Evolutionary conservation across 2,329 filamentous ascomycete genomes (phyloP), one percentile per base, ranked within the genome.

Genomic region (Alternaria sp.): DNA sequence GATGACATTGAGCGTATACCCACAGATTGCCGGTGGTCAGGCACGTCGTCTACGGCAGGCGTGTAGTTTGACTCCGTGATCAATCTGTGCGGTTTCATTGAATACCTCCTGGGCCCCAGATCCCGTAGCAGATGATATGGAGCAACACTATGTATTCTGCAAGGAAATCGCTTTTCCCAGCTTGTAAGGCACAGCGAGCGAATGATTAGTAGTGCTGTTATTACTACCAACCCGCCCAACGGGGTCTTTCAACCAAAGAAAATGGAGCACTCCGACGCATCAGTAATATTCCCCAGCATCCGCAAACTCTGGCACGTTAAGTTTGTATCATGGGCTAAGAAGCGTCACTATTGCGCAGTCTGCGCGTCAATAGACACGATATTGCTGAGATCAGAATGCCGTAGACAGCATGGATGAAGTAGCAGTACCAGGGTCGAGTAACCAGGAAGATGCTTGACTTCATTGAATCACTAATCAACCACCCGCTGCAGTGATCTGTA

Each of bases 11-110:
- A n/a, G 15, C 32, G 32, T 3, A 17, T 17, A 10, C 8, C 32
- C 32, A 10, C 4, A 40, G 15, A n/a, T 5, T 3, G 15, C 5
- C 32, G 8, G 0, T 15, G 3, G 0, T 6, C 32, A n/a, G 8
- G 4, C 9, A 11, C 8, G 0, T 11, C 9, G 36, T 11, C 17
- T 17, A 17, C 5, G 1, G 0, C 36, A 40, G 36, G 5, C n/a
- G 1, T 40, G 36, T 40, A 11, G 36, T 40, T 11, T 40, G n/a
- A 40, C 15, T 40, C 0, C 15, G 32, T 3, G 36, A 40, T 6
- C 4, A 17, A 1, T 3, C 36, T 17, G 0, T 1, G 36, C 36
- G 9, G 3, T 0, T 0, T 11, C 36, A 40, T 2, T 17, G 36
- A 40, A 11, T 1, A 40, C 5, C 15, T 40, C 36, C 15, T 40